Conservation (phyloP, 164 flowering plant species). For the Piper longum region DNA sequence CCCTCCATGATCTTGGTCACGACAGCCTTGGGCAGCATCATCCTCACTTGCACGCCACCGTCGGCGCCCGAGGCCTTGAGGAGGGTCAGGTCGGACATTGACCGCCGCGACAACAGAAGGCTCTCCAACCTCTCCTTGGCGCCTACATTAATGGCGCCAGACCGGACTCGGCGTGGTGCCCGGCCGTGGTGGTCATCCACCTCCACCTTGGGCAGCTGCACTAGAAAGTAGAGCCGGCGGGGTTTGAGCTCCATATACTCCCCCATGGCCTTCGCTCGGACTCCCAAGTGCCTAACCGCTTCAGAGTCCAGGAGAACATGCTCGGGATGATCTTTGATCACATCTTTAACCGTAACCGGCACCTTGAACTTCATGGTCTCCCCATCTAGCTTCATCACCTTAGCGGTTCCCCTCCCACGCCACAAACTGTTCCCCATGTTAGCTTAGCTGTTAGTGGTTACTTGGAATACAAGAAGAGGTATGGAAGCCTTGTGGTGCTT, state of each 20-base stretch:
- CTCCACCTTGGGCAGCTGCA: constrained; percentile 28
- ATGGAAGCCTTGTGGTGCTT: too few species aligned
- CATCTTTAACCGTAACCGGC: constrained; percentile 24
- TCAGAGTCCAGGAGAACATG: constrained; percentile 36
- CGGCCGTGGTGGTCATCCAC: constrained; percentile 1
- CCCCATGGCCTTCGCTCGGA: constrained; percentile 37
- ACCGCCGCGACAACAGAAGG: constrained; percentile 27
- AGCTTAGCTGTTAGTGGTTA: not conserved
- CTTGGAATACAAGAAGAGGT: too few species aligned
- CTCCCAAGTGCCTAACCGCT: constrained; percentile 31
- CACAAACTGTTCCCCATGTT: constrained; percentile 43
- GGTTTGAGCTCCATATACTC: constrained; percentile 19
- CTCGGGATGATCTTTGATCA: constrained; percentile 33
- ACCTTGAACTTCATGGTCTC: constrained; percentile 33
- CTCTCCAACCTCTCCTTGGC: constrained; percentile 54
- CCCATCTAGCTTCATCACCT: constrained; percentile 15
- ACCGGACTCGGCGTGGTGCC: constrained; percentile 19
- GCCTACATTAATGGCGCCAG: constrained; percentile 29
- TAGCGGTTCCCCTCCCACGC: constrained; percentile 24
- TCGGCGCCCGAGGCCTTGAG: constrained; percentile 2
- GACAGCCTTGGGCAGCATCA: constrained; percentile 27
- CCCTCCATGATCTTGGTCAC: constrained; percentile 15
- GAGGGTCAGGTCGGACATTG: constrained; percentile 29
- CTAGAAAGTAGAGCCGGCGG: constrained; percentile 14
- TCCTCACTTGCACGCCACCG: not conserved